phyloP scores from a whole-genome alignment of 1,139 yeast species.

The Pichia sp. region DNA sequence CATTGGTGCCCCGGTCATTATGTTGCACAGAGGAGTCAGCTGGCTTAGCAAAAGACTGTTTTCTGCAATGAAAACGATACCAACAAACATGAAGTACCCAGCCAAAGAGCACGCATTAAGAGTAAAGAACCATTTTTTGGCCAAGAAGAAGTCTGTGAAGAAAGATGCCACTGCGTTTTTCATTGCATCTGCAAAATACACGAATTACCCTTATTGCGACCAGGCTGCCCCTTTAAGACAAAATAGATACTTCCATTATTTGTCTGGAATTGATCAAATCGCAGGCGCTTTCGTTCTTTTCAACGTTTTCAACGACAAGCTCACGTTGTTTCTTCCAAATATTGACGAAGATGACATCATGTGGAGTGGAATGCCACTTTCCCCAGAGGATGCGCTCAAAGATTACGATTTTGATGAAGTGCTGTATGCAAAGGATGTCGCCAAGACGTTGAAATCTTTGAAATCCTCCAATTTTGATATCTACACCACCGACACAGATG shows the following conservation, averaged over 20 bases:
- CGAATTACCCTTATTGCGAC: conserved; percentile 73
- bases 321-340: conserved; percentile 74
- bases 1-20: background rate
- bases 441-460: conserved; percentile 17
- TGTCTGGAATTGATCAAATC: conserved; percentile 72
- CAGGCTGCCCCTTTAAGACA: conserved; percentile 78
- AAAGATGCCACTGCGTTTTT: conserved; percentile 34
- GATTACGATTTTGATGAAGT: conserved; percentile 81
- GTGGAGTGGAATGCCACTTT: conserved; percentile 92
- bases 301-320: conserved; percentile 46
- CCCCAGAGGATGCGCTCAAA: conserved; percentile 57
- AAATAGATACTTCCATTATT: conserved; percentile 81
- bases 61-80: background rate
- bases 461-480: conserved; percentile 24
- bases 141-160: conserved; percentile 23
- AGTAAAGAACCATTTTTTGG: conserved; percentile 44
- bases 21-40: background rate
- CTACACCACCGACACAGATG: conserved; percentile 44
- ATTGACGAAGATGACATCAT: conserved; percentile 84
- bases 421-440: conserved; percentile 50
- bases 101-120: conserved; percentile 63
- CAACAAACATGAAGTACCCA: conserved; percentile 50
- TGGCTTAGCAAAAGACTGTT: background rate
- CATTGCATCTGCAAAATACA: conserved; percentile 63
- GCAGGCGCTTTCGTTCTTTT: conserved; percentile 74